phyloP scores from a whole-genome alignment of 306 rosid species.

The Cucurbita pepo region DNA sequence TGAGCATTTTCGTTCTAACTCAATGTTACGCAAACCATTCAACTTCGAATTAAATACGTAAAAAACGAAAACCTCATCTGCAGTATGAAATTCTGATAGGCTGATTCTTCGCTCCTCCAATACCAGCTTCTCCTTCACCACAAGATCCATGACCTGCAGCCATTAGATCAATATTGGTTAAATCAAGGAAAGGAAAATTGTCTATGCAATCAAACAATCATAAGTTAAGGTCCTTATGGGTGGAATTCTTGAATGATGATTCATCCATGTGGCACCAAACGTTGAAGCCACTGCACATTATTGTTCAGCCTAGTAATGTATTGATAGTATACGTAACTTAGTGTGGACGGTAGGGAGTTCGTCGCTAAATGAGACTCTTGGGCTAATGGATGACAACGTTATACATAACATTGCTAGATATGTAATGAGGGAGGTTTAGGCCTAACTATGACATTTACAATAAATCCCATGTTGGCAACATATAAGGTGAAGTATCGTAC shows the following conservation, averaged over 20 bases:
- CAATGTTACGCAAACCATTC: neutral
- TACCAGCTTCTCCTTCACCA: constrained; percentile 40
- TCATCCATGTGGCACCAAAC: neutral
- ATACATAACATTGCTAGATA: neutral
- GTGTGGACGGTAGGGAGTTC: neutral
- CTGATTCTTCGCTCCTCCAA: constrained; percentile 73
- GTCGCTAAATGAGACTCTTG: neutral
- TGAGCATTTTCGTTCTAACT: neutral
- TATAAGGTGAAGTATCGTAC: constrained; percentile 24
- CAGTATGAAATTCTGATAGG: constrained; percentile 69
- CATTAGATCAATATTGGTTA: neutral
- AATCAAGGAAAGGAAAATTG: neutral
- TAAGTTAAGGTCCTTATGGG: neutral
- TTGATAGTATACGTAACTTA: neutral
- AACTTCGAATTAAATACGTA: neutral
- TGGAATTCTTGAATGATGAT: neutral
- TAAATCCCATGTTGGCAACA: neutral
- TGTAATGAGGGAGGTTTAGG: neutral
- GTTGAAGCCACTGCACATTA: neutral
- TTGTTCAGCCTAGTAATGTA: neutral
- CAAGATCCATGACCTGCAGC: constrained; percentile 66
- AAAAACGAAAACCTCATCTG: constrained; percentile 54
- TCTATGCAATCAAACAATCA: neutral
- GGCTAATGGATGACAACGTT: neutral
- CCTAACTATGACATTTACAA: neutral